phyloP scores from a whole-genome alignment of 2,329 filamentous ascomycete genomes.

The Aspergillus aculeatus region DNA sequence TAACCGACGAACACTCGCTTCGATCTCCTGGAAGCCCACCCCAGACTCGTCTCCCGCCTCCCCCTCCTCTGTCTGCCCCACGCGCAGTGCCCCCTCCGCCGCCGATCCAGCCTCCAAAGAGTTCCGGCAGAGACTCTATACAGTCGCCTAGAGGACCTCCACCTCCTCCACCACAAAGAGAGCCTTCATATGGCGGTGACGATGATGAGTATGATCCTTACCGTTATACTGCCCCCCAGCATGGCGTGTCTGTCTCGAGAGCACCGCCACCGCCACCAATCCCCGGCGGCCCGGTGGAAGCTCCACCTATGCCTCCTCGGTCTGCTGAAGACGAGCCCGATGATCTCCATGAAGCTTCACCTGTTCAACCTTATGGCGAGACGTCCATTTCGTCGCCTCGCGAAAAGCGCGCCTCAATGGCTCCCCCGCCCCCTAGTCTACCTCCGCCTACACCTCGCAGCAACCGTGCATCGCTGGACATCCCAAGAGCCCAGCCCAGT shows the following conservation, averaged over 20 bases:
- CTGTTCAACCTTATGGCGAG: slow-evolving; percentile 36
- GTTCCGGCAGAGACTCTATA: slow-evolving; percentile 32
- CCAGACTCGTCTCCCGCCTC: slow-evolving; percentile 45
- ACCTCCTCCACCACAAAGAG: slow-evolving; percentile 50
- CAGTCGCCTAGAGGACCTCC: slow-evolving; percentile 35
- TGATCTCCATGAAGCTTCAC: slow-evolving; percentile 48
- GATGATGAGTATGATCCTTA: slow-evolving; percentile 56
- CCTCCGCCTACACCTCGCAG: slow-evolving; percentile 43
- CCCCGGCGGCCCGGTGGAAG: slow-evolving; percentile 20
- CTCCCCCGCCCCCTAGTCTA: slow-evolving; percentile 46
- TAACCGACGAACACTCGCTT: slow-evolving; percentile 54
- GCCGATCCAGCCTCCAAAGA: slow-evolving; percentile 59
- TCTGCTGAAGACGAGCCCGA: slow-evolving; percentile 40
- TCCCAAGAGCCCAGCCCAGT: slow-evolving; percentile 52
- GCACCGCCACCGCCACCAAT: slow-evolving; percentile 29
- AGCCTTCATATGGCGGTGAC: slow-evolving; percentile 46
- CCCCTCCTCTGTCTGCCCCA: slow-evolving; percentile 58
- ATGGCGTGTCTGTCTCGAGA: slow-evolving; percentile 29
- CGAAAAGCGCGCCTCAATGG: slow-evolving; percentile 46
- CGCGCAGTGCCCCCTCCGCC: slow-evolving; percentile 64
- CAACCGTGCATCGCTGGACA: slow-evolving; percentile 64
- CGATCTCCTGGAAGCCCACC: slow-evolving; percentile 47
- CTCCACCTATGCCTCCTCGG: slow-evolving; percentile 24
- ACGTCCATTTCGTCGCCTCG: slow-evolving; percentile 32
- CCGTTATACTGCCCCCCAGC: slow-evolving; percentile 48